Base-by-base conservation (phyloP, 148 eudicot species). In the Oxyria digyna region DNA sequence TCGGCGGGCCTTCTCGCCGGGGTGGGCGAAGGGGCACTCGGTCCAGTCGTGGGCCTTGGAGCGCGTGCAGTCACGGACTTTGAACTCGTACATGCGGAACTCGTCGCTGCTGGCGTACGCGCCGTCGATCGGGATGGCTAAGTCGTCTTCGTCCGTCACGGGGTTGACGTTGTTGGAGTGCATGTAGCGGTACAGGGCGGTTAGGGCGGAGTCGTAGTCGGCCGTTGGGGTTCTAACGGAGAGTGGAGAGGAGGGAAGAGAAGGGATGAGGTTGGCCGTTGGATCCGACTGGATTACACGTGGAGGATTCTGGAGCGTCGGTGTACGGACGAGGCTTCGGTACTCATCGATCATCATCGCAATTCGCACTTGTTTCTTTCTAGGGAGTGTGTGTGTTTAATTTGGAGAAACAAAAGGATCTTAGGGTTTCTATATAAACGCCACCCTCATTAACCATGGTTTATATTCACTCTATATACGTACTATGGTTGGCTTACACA, bases 21-120 rank as follows among this genome's bases (percentile, higher is more conserved):
- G 94, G 26, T 92, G 98, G 0, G 91, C 85, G 24, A 89, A 92
- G 0, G 96, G 98, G 31, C 96, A 92, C 75, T 89, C 96, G 0
- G 98, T 92, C 98, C 96, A 92, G 74, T 92, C 98, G 63, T 92
- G 96, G 59, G 85, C 80, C 31, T 89, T 78, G 77, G 87, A 83
- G 4, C 94, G 74, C 6, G 86, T 87, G 70, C 96, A 92, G 48
- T 74, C 78, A 76, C 98, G 78, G n/a, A 92, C 91, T 89, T 92
- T 92, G 70, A 92, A 92, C 74, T 89, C 98, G 52, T 81, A 89
- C 87, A 89, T 89, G 29, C 98, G 76, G 72, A 92, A 92, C 57
- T 89, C 64, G 65, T 70, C 64, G 48, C 38, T 26, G 71, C 45
- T 37, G 12, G 42, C 42, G 26, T 37, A 35, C 3, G 45, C 45